phyloP scores from a whole-genome alignment of 2,329 filamentous ascomycete genomes.

The Helotiales sp. region DNA sequence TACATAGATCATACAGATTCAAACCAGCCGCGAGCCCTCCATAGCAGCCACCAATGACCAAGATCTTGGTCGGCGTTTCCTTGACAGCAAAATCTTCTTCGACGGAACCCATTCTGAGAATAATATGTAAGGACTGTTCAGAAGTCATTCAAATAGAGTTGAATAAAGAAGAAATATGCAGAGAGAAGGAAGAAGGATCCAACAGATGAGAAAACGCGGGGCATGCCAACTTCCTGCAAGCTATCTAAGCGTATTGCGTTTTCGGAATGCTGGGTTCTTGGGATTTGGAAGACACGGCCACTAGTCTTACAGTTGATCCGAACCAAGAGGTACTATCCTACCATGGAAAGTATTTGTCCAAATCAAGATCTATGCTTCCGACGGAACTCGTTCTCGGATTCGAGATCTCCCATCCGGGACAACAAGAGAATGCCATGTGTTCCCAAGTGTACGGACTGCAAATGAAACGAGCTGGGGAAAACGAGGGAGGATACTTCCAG shows the following conservation, averaged over 20 bases:
- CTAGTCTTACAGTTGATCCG: not conserved
- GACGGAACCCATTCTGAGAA: conserved; percentile 5
- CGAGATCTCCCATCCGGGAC: too few relatives aligned
- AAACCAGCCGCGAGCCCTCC: conserved; percentile 66
- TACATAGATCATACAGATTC: conserved; percentile 66
- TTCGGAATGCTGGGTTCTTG: not conserved
- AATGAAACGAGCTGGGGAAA: too few relatives aligned
- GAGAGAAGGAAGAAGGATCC: not conserved
- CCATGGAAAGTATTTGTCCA: too few relatives aligned
- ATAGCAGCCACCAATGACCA: conserved; percentile 72
- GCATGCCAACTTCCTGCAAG: not conserved
- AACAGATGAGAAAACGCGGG: not conserved
- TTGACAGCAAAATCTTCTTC: conserved; percentile 11
- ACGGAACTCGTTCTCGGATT: not conserved
- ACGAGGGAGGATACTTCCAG: too few relatives aligned
- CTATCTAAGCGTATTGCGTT: not conserved
- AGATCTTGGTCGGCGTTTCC: conserved; percentile 44
- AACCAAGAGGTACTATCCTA: too few relatives aligned
- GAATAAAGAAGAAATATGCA: not conserved
- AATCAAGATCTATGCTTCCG: too few relatives aligned
- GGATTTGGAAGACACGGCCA: not conserved
- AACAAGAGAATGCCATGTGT: too few relatives aligned
- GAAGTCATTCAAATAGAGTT: not conserved
- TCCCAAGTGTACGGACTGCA: too few relatives aligned
- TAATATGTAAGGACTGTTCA: not conserved